These are phyloP conservation scores for Russula sp. DNA, from an alignment of 768 basidiomycete species.

Conservation along the genomic window DNA sequence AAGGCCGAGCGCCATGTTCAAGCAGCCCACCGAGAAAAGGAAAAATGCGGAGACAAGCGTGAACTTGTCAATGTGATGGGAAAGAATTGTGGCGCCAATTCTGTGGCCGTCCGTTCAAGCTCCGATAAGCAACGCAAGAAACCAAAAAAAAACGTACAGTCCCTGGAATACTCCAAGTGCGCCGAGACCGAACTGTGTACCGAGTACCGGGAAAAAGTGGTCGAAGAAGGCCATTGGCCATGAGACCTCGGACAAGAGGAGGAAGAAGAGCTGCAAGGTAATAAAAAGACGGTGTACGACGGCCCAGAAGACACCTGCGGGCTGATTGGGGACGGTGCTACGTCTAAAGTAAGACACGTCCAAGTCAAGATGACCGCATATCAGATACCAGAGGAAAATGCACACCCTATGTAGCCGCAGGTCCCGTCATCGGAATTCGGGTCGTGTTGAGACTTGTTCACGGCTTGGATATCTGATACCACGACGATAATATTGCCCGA, in stretches of 20 bases:
- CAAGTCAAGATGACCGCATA: not conserved
- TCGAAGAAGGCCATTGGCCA: slow-evolving; percentile 77
- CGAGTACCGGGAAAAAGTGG: slow-evolving; percentile 82
- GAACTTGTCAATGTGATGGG: slow-evolving; percentile 73
- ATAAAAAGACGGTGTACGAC: slow-evolving; percentile 84
- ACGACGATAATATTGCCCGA: slow-evolving; percentile 71
- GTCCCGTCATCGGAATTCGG: slow-evolving; percentile 39
- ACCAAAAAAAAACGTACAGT: slow-evolving; percentile 45
- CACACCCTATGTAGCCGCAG: slow-evolving; percentile 25
- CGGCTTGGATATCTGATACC: slow-evolving; percentile 67
- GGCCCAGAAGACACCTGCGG: slow-evolving; percentile 89
- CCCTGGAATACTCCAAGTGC: slow-evolving; percentile 84
- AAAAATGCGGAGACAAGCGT: slow-evolving; percentile 82
- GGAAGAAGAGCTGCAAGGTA: slow-evolving; percentile 74
- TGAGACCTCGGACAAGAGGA: slow-evolving; percentile 77
- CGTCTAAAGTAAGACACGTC: slow-evolving; percentile 36
- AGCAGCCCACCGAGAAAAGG: slow-evolving; percentile 74
- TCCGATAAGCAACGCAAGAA: slow-evolving; percentile 12
- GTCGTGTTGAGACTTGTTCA: slow-evolving; percentile 48
- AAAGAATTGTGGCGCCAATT: slow-evolving; percentile 65
- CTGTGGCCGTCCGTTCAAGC: slow-evolving; percentile 30
- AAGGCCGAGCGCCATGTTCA: slow-evolving; percentile 78
- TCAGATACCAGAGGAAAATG: not conserved
- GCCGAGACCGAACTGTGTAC: slow-evolving; percentile 78
- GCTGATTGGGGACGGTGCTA: slow-evolving; percentile 86